A percentile compares a stretch with the other conserved stretches of the same genome.
These are phyloP conservation scores for Phyllosticta paracitricarpa DNA, from an alignment of 2,329 filamentous ascomycete species.

Conservation along the genomic window DNA sequence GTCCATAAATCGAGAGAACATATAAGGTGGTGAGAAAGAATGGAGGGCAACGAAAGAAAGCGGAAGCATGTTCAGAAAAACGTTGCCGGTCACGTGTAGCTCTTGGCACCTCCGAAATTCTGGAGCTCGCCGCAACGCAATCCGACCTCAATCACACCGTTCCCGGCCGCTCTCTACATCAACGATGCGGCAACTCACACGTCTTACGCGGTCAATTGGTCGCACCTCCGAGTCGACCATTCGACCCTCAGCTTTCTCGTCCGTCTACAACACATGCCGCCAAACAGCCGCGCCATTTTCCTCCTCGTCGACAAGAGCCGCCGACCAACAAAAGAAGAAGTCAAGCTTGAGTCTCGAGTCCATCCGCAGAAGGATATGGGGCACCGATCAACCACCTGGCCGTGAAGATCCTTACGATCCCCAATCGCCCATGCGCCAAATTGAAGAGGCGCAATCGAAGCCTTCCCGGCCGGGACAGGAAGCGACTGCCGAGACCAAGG, in stretches of 20 bases:
- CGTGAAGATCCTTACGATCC: conserved; percentile 7
- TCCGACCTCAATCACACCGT: background rate
- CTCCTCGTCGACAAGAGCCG: background rate
- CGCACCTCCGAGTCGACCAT: background rate
- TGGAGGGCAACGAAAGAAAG: background rate
- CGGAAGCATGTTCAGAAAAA: too few species aligned
- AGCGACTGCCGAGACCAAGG: background rate
- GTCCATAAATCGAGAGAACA: too few species aligned
- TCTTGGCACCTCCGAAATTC: background rate
- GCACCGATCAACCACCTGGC: conserved; percentile 7
- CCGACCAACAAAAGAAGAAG: background rate
- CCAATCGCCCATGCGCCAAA: conserved; percentile 4
- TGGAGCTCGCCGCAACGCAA: background rate
- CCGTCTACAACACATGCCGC: background rate
- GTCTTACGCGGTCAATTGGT: conserved; percentile 8
- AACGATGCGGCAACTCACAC: conserved; percentile 7
- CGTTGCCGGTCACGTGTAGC: background rate
- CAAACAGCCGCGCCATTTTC: background rate
- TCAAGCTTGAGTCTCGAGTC: background rate
- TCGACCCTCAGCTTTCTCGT: background rate
- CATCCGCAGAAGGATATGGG: conserved; percentile 7
- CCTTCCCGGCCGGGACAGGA: conserved; percentile 2
- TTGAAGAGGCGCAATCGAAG: background rate
- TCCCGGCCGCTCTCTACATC: background rate
- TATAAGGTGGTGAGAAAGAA: background rate